Conservation (phyloP, 2,329 filamentous ascomycete genomes). For the Cordyceps javanica region DNA sequence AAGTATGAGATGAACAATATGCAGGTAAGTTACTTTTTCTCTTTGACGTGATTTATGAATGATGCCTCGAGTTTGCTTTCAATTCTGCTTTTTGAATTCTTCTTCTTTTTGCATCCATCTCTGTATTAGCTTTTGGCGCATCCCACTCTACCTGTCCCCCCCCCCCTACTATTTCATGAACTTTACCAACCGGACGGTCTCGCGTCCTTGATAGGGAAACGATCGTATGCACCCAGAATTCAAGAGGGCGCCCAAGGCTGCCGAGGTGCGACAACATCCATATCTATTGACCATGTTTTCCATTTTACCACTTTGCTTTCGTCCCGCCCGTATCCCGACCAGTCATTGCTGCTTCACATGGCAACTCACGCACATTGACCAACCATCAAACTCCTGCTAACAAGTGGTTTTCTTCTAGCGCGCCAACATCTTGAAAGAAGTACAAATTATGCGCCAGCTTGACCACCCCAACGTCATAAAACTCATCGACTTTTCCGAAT, state of each 20-base stretch:
- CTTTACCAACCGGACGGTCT: conserved; percentile 49
- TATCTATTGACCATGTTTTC: conserved; percentile 20
- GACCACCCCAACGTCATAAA: conserved; percentile 96
- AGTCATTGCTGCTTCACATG: not conserved
- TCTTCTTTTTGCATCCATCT: not conserved
- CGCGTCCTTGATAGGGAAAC: conserved; percentile 62
- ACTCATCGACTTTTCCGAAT: conserved; percentile 89
- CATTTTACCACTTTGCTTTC: conserved; percentile 10
- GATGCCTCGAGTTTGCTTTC: no score
- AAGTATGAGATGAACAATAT: conserved; percentile 99
- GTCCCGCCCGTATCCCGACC: not conserved
- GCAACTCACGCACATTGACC: not conserved
- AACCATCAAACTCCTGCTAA: conserved; percentile 20
- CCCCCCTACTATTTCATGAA: conserved; percentile 18
- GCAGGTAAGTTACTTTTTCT: conserved; percentile 67
- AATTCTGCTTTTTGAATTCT: no score
- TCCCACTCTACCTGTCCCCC: conserved; percentile 11
- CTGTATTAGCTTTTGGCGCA: conserved; percentile 4
- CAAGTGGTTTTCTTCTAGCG: conserved; percentile 53
- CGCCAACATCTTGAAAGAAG: conserved; percentile 96
- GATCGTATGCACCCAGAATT: conserved; percentile 94
- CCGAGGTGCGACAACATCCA: conserved; percentile 74
- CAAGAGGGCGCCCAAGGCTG: conserved; percentile 88
- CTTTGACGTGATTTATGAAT: conserved; percentile 16
- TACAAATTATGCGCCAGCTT: conserved; percentile 95